These are phyloP conservation scores for Astrocystis sublimbata DNA, from an alignment of 495 filamentous ascomycete genomes.

Conservation along the genomic window DNA sequence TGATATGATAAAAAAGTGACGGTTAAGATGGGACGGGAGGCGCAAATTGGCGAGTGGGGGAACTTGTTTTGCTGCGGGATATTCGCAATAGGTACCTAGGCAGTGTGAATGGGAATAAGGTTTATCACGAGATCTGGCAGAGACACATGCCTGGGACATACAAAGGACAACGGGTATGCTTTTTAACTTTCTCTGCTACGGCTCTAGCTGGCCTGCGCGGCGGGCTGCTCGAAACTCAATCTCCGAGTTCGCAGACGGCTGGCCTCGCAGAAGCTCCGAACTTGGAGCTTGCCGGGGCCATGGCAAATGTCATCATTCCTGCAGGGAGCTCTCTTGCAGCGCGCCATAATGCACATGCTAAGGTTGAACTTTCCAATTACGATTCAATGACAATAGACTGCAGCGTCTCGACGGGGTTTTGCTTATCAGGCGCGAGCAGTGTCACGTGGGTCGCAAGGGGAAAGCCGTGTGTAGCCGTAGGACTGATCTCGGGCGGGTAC, in stretches of 20 bases:
- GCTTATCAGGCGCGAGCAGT: slow-evolving; percentile 26
- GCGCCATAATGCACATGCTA: slow-evolving; percentile 21
- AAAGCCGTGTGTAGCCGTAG: slow-evolving; percentile 33
- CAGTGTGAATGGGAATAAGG: neutral
- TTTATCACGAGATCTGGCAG: neutral
- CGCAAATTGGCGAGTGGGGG: neutral
- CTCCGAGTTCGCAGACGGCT: slow-evolving; percentile 35
- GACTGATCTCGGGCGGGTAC: neutral
- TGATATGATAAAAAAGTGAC: neutral
- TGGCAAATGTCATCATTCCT: slow-evolving; percentile 21
- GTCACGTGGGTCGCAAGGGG: slow-evolving; percentile 32
- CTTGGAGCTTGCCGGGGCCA: slow-evolving; percentile 20
- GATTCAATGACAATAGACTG: slow-evolving; percentile 33
- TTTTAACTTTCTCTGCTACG: slow-evolving; percentile 12
- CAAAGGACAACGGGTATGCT: neutral
- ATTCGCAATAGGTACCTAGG: too few relatives aligned
- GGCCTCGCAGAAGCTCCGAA: slow-evolving; percentile 10
- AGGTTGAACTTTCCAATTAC: slow-evolving; percentile 30
- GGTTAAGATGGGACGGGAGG: neutral
- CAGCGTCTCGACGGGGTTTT: slow-evolving; percentile 23
- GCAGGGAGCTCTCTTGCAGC: slow-evolving; percentile 18
- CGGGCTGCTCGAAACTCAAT: slow-evolving; percentile 23
- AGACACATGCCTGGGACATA: neutral
- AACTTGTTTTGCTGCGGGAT: too few relatives aligned
- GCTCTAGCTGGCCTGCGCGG: slow-evolving; percentile 12